Evolutionary conservation across 768 basidiomycete genomes (phyloP), one percentile per base, ranked within the genome.

Genomic region (Hypholoma fasciculare): DNA sequence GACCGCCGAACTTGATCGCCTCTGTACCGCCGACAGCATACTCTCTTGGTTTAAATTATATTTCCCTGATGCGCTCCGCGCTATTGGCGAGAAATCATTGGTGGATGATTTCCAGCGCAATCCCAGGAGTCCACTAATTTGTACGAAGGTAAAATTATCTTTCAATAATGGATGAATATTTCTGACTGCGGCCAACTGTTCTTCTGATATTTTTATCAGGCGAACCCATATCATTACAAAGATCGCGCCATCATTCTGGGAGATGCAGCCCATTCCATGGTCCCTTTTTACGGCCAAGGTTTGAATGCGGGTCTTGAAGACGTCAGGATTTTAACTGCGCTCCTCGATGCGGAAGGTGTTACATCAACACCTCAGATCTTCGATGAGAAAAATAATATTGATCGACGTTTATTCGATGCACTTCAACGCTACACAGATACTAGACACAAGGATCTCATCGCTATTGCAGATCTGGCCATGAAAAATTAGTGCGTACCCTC

Each of bases 291-390:
- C 71, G 92, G 96, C 43, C 96, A 99, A 80, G 96, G 96, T 42
- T 82, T 98, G 65, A 99, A 99, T 69, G 97, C 96, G 69, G 96
- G 96, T 14, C 82, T 99, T 52, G 96, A 99, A 75, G 96, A 99
- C 72, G 95, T 98, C 65, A 86, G 97, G 63, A 85, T 98, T 52
- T 81, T 99, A 63, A 83, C 87, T 58, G 80, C 84, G 30, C 75
- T 95, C 56, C 79, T 98, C 66, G 83, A 84, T 56, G 80, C 87
- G 58, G 86, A 90, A 71, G 80, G 81, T 14, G 88, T 96, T 57
- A 76, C 81, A 59, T 72, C 86, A 58, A 73, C 72, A 50, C 59
- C 69, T 59, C 69, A 73, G 58, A 71, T 71, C 52, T 65, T 70
- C 54, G 76, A 72, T 59, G 68, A 60, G 67, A 61, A 63, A 63